phyloP scores from a whole-genome alignment of 441 rosid species.

The Arabidopsis lyrata region DNA sequence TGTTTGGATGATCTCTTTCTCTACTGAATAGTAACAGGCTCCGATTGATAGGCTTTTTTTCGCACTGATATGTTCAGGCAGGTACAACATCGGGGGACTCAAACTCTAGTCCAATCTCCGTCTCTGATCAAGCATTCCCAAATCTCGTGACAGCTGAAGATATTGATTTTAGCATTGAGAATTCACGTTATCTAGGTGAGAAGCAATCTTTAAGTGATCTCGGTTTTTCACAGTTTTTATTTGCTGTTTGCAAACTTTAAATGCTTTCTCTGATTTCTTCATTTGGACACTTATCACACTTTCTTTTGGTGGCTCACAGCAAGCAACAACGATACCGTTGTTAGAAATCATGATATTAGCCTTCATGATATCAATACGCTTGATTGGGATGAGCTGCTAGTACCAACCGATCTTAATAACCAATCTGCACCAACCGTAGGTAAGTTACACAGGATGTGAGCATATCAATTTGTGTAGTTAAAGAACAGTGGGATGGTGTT shows the following conservation, averaged over 20 bases:
- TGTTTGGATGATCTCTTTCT: conserved; percentile 18
- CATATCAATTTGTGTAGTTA: conserved; percentile 9
- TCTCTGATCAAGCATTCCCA: conserved; percentile 63
- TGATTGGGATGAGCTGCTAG: conserved; percentile 95
- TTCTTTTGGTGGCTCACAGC: conserved; percentile 56
- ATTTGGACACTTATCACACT: conserved; percentile 22
- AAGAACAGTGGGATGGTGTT: conserved; percentile 5
- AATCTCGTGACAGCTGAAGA: conserved; percentile 60
- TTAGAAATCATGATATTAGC: conserved; percentile 64
- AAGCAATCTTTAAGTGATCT: conserved; percentile 44
- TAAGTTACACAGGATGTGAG: conserved; percentile 42
- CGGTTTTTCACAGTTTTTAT: conserved; percentile 10
- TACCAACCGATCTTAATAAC: conserved; percentile 57
- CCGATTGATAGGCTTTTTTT: neutral
- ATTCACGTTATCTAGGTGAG: conserved; percentile 46
- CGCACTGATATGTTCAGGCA: conserved; percentile 57
- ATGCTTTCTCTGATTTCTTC: conserved; percentile 1
- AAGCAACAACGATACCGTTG: conserved; percentile 50
- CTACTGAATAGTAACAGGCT: neutral
- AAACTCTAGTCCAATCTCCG: conserved; percentile 66
- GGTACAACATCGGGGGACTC: conserved; percentile 83
- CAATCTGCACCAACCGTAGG: conserved; percentile 54
- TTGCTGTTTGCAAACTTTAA: neutral
- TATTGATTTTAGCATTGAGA: conserved; percentile 65
- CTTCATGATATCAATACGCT: conserved; percentile 95